Base-by-base conservation (phyloP, 805 yeast genomes). In the Zygosaccharomyces bailii region DNA sequence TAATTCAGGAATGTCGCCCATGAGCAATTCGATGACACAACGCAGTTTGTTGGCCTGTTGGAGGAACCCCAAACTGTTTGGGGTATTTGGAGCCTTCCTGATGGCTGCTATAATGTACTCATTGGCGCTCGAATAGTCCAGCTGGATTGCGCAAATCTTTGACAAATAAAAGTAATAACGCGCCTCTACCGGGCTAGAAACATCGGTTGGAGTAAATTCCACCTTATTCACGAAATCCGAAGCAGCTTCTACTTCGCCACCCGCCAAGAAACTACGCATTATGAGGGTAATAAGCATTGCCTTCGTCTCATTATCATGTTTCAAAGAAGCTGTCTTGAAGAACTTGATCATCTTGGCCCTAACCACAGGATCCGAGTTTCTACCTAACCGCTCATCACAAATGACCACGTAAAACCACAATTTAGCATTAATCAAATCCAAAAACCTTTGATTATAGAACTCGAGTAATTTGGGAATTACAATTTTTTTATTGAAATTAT, bases 1-100 rank as follows among this genome's bases (percentile, higher is more conserved):
- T 53, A 95, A 73, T 57, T 88, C 96, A 13, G 99, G 99, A 53
- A 93, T 84, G 57, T 93, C 99, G 46, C 99, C 99, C 79, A 91
- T 90, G 57, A 93, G 78, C 60, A 93, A 73, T 69, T 93, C 96
- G 56, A 93, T 86, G 47, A 90, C 75, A 50, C 91, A 85, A 61
- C 80, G 84, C 55, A 93, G 76, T 70, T 93, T 93, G 53, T 90
- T 81, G 2, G 96, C 93, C 42, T 86, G 79, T 67, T 90, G 96
- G 52, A 89, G 66, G 64, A 93, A 93, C 1, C 99, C 99, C 34
- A 75, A 66, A 6, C 96, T 88, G 48, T 82, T 78, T 34, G 78
- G 74, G 1, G 95, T 86, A 65, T 88, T 96, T 20, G 99, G 98
- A 7, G 95, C 90, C 65, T 93, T 93, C 71, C 99, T 83, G 43